These are phyloP conservation scores for Blepharisma stoltei DNA, from an alignment of 73 alveolate genomes.

Conservation along the genomic window DNA sequence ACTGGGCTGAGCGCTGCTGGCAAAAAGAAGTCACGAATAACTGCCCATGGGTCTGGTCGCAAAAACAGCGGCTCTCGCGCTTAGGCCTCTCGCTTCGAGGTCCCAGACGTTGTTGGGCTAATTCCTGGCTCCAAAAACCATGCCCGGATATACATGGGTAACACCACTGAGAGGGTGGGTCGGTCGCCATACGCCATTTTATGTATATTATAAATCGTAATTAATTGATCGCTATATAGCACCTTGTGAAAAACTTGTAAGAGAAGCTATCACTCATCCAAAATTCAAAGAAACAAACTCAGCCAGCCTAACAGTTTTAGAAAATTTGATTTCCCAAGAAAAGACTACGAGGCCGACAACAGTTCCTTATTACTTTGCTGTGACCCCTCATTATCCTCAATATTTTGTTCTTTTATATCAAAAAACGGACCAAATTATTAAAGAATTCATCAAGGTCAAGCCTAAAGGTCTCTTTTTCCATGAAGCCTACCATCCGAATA, in stretches of 20 bases:
- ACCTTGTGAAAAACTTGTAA: conserved; percentile 71
- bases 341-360: conserved; percentile 60
- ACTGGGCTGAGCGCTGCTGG: too few species aligned
- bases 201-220: too few species aligned
- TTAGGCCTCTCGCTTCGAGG: too few species aligned
- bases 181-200: too few species aligned
- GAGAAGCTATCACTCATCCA: conserved; percentile 59
- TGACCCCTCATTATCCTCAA: conserved; percentile 80
- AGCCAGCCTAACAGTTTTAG: conserved; percentile 37
- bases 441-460: conserved; percentile 84
- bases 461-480: conserved; percentile 84
- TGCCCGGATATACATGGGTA: too few species aligned
- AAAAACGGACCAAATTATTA: conserved; percentile 56
- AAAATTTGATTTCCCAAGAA: conserved; percentile 65
- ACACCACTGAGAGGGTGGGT: too few species aligned
- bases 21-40: too few species aligned
- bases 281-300: conserved; percentile 47
- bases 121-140: too few species aligned
- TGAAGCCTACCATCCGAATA: conserved; percentile 34
- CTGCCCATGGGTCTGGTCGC: too few species aligned
- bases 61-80: too few species aligned
- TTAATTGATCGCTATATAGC: conserved; percentile 75
- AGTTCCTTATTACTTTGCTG: conserved; percentile 81
- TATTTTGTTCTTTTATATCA: conserved; percentile 80
- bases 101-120: too few species aligned